A percentile compares a stretch with the other conserved stretches of the same genome.
Evolutionary conservation across 129 eudicot species (phyloP).

Genomic region (Solidago caesia): DNA sequence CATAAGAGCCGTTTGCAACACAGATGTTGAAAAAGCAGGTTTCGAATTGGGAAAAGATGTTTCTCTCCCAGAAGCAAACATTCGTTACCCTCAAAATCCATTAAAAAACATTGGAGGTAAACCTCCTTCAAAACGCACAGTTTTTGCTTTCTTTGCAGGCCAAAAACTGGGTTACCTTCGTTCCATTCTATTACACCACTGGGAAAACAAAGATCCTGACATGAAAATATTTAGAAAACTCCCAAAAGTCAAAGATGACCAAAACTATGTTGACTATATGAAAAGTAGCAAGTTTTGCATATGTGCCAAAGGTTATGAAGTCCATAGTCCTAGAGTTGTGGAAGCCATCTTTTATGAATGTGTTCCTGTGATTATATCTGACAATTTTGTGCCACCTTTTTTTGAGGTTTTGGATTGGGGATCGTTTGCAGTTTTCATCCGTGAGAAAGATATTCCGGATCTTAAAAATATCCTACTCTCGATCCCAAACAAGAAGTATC

Average conservation of each 20-base stretch:
- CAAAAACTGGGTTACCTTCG: conserved; percentile 60
- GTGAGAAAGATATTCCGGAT: conserved; percentile 50
- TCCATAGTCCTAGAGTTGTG: conserved; percentile 54
- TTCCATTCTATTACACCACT: conserved; percentile 39
- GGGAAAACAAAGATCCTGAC: conserved; percentile 58
- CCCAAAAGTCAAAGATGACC: conserved; percentile 32
- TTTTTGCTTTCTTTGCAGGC: conserved; percentile 63
- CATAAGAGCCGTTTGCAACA: conserved; percentile 54
- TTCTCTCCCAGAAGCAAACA: conserved; percentile 53
- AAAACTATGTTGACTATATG: conserved; percentile 40
- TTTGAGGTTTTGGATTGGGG: conserved; percentile 53
- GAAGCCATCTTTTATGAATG: conserved; percentile 33
- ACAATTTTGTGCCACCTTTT: conserved; percentile 54
- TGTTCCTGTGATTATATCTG: conserved; percentile 35
- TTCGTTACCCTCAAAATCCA: conserved; percentile 37
- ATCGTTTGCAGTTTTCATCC: conserved; percentile 47
- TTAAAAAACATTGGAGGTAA: conserved; percentile 49
- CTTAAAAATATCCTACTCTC: conserved; percentile 39
- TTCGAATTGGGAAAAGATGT: conserved; percentile 55
- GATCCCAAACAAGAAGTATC: conserved; percentile 32
- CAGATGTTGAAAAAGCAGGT: conserved; percentile 43
- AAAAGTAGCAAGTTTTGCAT: conserved; percentile 53
- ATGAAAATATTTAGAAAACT: conserved; percentile 43
- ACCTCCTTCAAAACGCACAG: conserved; percentile 42
- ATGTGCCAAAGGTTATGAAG: conserved; percentile 51